Base-by-base conservation (phyloP, 257 asterid genomes). In the Petunia secreta region DNA sequence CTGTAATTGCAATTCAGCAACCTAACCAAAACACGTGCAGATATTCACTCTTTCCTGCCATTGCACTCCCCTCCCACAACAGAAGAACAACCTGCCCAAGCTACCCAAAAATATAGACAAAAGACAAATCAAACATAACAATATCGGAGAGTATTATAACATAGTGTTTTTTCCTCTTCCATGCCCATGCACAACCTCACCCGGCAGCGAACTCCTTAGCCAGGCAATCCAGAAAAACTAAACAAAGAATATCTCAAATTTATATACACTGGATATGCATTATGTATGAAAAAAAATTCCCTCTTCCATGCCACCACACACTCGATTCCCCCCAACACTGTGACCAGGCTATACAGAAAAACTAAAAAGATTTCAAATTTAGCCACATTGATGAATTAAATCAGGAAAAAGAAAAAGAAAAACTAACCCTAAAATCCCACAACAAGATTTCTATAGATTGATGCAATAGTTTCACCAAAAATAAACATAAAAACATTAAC, bases 1-100 rank as follows among this genome's bases (percentile, higher is more conserved):
- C 50, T 68, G n/a, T 67, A 46, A 41, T 67, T 67, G 55, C 55
- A 67, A 43, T 67, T 43, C 58, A 68, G 4, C 76, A 68, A 68
- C 44, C 38, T 68, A 68, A 68, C 40, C 25, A 44, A 46, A 68
- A 16, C 57, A 43, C 40, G 5, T 44, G 58, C 16, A 25, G 76
- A 68, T 50, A 38, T 68, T 44, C 16, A 8, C 25, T 8, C 58
- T 68, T 68, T n/a, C n/a, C 16, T 68, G 41, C 41, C 40, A 44
- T 68, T 68, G 9, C 0, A 1, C 58, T 44, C 55, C 39, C 37
- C 57, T 44, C 75, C 75, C 75, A 68, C n/a, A 46, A 43, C 16
- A 68, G 44, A 68, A 68, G 2, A 10, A 44, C 16, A 3, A n/a
- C 76, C 43, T 68, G 75, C 58, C 15, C 76, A 44, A 57, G 76